Evolutionary conservation across 2,329 filamentous ascomycete species (phyloP), one percentile per base, ranked within the genome.

Genomic region (Volutella citrinella): DNA sequence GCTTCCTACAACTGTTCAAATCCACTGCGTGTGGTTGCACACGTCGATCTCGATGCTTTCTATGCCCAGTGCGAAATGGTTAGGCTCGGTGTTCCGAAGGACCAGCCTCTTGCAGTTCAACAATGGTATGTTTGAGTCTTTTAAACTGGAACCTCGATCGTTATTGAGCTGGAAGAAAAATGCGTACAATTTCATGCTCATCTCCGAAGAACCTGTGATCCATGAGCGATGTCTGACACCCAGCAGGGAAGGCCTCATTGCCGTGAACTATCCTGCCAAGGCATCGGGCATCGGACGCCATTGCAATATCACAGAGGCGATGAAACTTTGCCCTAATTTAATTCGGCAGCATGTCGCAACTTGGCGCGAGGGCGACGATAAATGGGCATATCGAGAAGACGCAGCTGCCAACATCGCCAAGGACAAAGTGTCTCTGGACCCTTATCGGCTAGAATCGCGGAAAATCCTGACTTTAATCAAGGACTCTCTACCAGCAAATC

Each of bases 1-100:
- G 78, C 82, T 7, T 74, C 80, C 9, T 88, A 76, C 47, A 80
- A 78, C 20, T 72, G 82, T 0, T 78, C 80, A 8, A 88, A 80
- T 31, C 91, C 91, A 2, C 72, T 98, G 21, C 82, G 93, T 27
- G 85, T 94, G 18, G 80, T 96, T 49, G 87, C 88, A 7, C 90
- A 96, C 60, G 80, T 97, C 44, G 93, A 98, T 55, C 80, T 98
- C 40, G 93, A 98, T 75, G 91, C 91, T 23, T 98, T 98, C 64
- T 98, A 98, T 60, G 85, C 86, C 5, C 93, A 98, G 68, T 96
- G 89, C 57, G 93, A 98, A 65, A 94, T 90, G 76, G 81, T 95
- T 9, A 80, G 93, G 7, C 72, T 97, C 27, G 82, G 81, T 10
- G 68, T 86, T 10, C 69, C 83, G 11, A 81, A 87, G 42, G 78